Evolutionary conservation across 306 rosid genomes (phyloP), one percentile per base, ranked within the genome.

Genomic region (Cucurbita moschata): DNA sequence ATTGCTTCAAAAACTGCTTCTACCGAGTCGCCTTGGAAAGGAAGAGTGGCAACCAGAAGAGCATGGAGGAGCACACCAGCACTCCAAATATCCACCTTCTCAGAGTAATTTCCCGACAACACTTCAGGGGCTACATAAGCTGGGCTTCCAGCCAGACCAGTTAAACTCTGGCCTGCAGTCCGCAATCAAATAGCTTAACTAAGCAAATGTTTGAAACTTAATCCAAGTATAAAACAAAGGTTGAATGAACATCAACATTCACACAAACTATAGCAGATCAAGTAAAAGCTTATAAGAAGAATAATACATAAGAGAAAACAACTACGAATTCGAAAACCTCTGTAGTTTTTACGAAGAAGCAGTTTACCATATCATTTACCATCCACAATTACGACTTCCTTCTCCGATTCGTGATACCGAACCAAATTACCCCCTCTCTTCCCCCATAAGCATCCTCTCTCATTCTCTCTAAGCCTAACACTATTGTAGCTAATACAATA

Each of bases 81-180:
- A 84, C 99, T 95, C 99, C 99, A 95, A 74, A 91, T 81, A 84
- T 95, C 99, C 62, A 89, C 99, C 87, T 89, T 91, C 88, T 91
- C 96, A 7, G 89, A 81, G 73, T 95, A 95, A 65, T 82, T 85
- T 18, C 96, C 97, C 8, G 65, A 53, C 81, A 95, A 79, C 79
- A 95, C 97, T 79, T 95, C 99, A 8, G 99, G 99, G 73, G 99
- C 97, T 47, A 95, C 99, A 83, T 95, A 95, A 74, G 99, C 99
- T 14, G 99, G 99, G 86, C 99, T 95, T 84, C 99, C 97, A 35
- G 96, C 99, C 77, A 95, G 85, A 76, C 99, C 99, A 80, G 91
- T 87, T 88, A 95, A 83, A 70, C 78, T 83, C 79, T 91, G 99
- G 79, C 99, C 99, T 95, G 91, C 69, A 73, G 76, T 37, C 58